A percentile compares a stretch with the other conserved stretches of the same genome.
Evolutionary conservation across 495 filamentous ascomycete species (phyloP).

Genomic region (Podospora comata): DNA sequence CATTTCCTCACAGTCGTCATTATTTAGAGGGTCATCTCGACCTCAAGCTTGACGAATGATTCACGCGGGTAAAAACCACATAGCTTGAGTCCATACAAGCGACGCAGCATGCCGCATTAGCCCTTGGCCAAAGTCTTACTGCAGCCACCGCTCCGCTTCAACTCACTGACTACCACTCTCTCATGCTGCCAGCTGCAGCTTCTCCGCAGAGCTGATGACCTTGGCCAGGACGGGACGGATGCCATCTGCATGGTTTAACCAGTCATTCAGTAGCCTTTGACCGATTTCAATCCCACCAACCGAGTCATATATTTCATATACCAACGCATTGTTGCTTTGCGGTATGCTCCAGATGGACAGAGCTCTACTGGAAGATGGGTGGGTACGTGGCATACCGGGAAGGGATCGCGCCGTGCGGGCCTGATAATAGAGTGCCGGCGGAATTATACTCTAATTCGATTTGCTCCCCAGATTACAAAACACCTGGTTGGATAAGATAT

Average conservation of each 20-base stretch:
- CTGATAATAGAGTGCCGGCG: not conserved
- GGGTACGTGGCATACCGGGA: constrained; percentile 10
- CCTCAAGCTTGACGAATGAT: not conserved
- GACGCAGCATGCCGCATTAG: not conserved
- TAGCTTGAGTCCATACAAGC: not conserved
- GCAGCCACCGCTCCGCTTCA: not conserved
- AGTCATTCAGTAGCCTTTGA: not conserved
- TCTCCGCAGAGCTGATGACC: not conserved
- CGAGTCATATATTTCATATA: not conserved
- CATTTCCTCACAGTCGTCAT: not conserved
- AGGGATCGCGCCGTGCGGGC: not conserved
- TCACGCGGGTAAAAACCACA: not conserved
- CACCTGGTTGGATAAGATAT: not conserved
- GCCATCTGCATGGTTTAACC: not conserved
- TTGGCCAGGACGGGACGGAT: not conserved
- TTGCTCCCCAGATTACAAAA: not conserved
- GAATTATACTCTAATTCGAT: constrained; percentile 4
- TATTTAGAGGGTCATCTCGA: not conserved
- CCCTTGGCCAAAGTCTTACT: not conserved
- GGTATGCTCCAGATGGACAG: not conserved
- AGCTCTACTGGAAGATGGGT: not conserved
- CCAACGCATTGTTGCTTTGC: not conserved
- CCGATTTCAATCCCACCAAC: not conserved
- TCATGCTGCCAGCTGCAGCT: not conserved
- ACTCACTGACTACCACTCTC: not conserved